Base-by-base conservation (phyloP, 2,329 filamentous ascomycete genomes). In the Parafenestella ontariensis region DNA sequence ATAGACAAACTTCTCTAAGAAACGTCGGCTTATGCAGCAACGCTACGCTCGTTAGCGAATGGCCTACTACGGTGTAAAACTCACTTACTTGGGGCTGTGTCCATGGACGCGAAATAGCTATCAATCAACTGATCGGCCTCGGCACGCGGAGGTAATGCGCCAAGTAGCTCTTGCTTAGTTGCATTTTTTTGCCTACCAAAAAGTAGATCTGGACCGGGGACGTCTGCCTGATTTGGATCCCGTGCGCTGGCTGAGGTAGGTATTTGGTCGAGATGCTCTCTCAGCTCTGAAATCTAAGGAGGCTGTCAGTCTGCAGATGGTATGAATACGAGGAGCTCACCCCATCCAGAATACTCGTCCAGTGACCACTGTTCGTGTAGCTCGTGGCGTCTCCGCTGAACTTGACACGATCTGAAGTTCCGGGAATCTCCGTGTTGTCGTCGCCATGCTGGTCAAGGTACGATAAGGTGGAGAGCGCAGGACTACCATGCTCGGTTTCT, bases 271-370 rank as follows among this genome's bases (percentile, higher is more conserved):
- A 73, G 62, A 31, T 72, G 61, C 40, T 69, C 70, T 49, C 63
- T 66, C 8, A 74, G 60, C 43, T 74, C 72, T 7, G 70, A 66
- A 21, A 73, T 74, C 68, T 73, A 18, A 20, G 15, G 7, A n/a
- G 8, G 5, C 3, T 34, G 31, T 59, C 44, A 56, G 44, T 17
- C 49, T 42, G 40, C 28, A n/a, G 13, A 29, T 26, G 21, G 41
- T 29, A 45, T 20, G 15, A 21, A 7, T 41, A 24, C 40, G 31
- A 26, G 26, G 13, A 20, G 52, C 66, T 51, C 41, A 75, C 69
- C n/a, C 73, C 70, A 44, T 75, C 71, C 21, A 76, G 46, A 23
- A 76, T 73, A 23, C 69, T 74, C n/a, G 67, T 68, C 73, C 73
- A 76, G 46, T 76, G 73, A 2, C 66, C 62, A 46, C 71, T 68